A percentile compares a stretch with the other conserved stretches of the same genome.
phyloP scores from a whole-genome alignment of 2,329 filamentous ascomycete species.

The Pyrenophora tritici-repentis region DNA sequence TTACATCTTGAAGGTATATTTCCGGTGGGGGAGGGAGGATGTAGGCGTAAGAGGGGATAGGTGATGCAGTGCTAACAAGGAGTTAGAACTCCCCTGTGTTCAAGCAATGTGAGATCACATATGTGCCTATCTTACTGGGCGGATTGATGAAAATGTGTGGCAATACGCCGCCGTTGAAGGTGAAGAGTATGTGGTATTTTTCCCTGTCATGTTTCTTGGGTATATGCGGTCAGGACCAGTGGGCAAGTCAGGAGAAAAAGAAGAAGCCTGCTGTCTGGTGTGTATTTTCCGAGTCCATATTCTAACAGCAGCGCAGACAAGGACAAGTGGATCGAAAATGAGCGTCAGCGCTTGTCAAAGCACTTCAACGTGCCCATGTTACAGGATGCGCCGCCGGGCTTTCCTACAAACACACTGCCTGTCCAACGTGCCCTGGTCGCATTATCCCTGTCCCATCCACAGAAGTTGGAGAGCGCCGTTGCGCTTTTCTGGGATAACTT shows the following conservation, averaged over 20 bases:
- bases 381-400: slow-evolving; percentile 52
- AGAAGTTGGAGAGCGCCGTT: slow-evolving; percentile 49
- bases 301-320: slow-evolving; percentile 56
- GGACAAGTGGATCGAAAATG: slow-evolving; percentile 59
- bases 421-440: slow-evolving; percentile 60
- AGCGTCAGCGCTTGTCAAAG: slow-evolving; percentile 60
- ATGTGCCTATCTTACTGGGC: slow-evolving; percentile 64
- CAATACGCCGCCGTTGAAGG: slow-evolving; percentile 59
- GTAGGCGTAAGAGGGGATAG: neutral
- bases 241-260: no score
- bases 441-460: slow-evolving; percentile 51
- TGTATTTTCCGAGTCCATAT: neutral
- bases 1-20: slow-evolving; percentile 58
- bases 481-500: slow-evolving; percentile 57
- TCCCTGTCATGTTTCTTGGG: neutral
- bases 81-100: slow-evolving; percentile 61
- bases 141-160: slow-evolving; percentile 63
- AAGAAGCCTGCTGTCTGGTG: no score
- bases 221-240: no score
- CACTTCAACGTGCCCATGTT: slow-evolving; percentile 61
- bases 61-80: neutral
- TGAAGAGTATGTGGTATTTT: slow-evolving; percentile 56
- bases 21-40: neutral
- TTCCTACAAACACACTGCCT: slow-evolving; percentile 59
- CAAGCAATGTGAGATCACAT: slow-evolving; percentile 59